Evolutionary conservation across 768 basidiomycete genomes (phyloP), one percentile per base, ranked within the genome.

Genomic region (Leccinellum albellum): DNA sequence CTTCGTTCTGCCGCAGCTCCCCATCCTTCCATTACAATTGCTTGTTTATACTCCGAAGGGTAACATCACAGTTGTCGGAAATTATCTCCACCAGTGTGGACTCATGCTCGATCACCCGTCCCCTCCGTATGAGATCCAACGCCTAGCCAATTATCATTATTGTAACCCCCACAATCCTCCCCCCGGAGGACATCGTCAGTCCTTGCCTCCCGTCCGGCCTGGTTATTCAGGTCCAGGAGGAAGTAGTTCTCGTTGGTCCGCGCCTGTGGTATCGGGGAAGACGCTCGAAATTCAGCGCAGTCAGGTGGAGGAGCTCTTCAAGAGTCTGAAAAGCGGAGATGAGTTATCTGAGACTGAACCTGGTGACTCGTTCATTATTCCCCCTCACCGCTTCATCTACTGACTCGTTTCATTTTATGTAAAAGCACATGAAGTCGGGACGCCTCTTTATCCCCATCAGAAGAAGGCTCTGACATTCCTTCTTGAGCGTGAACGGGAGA

Each of bases 381-480:
- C 60, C 58, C 42, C 40, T 50, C 44, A 60, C 46, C 17, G 21
- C 51, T 56, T 57, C 58, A 54, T 42, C 29, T 51, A 47, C 53
- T 64, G 40, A 65, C 56, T 64, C 46, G 45, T 56, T 59, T 51
- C 62, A 51, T 66, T 55, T n/a, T n/a, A n/a, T n/a, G n/a, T n/a
- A 57, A 64, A 65, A 89, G 88, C 75, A 50, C 66, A 78, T 53
- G 85, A 89, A 64, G 84, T 99, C 53, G 88, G 87, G 35, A 97
- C 97, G 21, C 80, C 75, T 48, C 78, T 99, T 8, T 99, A 98
- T 74, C 93, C 96, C 20, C 97, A 99, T 78, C 97, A 99, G 75
- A 96, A 94, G 75, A 96, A 96, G 72, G 97, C 96, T 23, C 79
- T 99, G 20, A 94, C 96, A 2, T 99, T 99, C 74, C 78, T 99